A percentile compares a stretch with the other conserved stretches of the same genome.
Conservation (phyloP, 371 early-diverging fungal species). For the Syncephalis fuscata region DNA sequence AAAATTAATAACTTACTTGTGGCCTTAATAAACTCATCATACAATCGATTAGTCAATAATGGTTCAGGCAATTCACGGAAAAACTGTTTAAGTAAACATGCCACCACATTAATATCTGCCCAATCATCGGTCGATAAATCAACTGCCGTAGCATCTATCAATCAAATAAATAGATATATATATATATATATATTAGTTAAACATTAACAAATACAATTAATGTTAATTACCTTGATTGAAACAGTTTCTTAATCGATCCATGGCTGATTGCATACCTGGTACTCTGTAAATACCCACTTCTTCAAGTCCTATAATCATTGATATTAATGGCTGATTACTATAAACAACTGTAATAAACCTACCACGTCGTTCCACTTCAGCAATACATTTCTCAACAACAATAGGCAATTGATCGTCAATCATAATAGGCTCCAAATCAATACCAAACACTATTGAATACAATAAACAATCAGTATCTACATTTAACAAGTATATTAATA, state of each 20-base stretch:
- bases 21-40: constrained; percentile 66
- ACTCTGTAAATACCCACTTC: constrained; percentile 75
- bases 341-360: neutral
- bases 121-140: constrained; percentile 45
- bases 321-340: neutral
- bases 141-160: constrained; percentile 21
- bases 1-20: constrained; percentile 31
- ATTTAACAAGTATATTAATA: neutral
- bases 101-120: constrained; percentile 71
- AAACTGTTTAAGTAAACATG: constrained; percentile 86
- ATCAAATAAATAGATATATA: neutral
- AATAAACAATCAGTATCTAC: constrained; percentile 1
- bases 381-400: constrained; percentile 49
- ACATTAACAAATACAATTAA: too few relatives aligned
- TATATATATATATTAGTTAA: neutral
- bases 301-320: constrained; percentile 30
- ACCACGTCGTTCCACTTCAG: constrained; percentile 58
- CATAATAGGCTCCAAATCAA: constrained; percentile 39
- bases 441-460: constrained; percentile 30
- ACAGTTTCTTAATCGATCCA: constrained; percentile 32
- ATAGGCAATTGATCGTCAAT: constrained; percentile 31
- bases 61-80: constrained; percentile 89
- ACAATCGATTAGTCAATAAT: constrained; percentile 61
- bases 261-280: constrained; percentile 48
- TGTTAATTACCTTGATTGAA: constrained; percentile 35